Evolutionary conservation across 2,329 filamentous ascomycete genomes (phyloP).

Genomic region (Penicillium sp.): DNA sequence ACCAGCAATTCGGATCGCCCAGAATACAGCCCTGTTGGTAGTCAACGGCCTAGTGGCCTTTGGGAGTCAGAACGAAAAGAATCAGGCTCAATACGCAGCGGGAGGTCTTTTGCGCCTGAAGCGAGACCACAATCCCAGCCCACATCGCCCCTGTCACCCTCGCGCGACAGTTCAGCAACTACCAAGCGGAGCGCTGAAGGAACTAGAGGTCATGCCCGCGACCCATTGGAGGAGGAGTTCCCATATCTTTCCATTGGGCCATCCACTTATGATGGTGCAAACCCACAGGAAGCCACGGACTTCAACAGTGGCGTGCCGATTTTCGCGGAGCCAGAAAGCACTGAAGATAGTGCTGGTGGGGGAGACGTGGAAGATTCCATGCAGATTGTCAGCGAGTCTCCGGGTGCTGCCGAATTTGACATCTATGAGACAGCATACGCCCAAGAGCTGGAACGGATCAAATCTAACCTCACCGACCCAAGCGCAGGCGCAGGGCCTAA

Average conservation of each 20-base stretch:
- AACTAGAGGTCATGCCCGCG: conserved; percentile 57
- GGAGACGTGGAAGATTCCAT: conserved; percentile 13
- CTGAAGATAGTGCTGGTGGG: conserved; percentile 32
- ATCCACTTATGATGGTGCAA: conserved; percentile 39
- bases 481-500: conserved; percentile 40
- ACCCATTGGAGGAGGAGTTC: conserved; percentile 59
- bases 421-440: conserved; percentile 87
- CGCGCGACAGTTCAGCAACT: conserved; percentile 27
- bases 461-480: conserved; percentile 29
- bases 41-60: conserved; percentile 13
- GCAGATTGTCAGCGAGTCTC: conserved; percentile 70
- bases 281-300: conserved; percentile 11
- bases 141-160: conserved; percentile 25
- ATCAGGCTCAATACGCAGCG: conserved; percentile 24
- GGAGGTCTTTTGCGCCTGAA: conserved; percentile 16
- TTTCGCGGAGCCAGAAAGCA: conserved; percentile 30
- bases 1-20: conserved; percentile 12
- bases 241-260: conserved; percentile 72
- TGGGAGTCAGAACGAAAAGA: conserved; percentile 22
- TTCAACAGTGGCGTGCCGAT: conserved; percentile 11
- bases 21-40: conserved; percentile 12
- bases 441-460: conserved; percentile 70
- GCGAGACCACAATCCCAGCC: conserved; percentile 24
- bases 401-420: conserved; percentile 74
- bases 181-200: conserved; percentile 41